A percentile compares a stretch with the other conserved stretches of the same genome.
These are phyloP conservation scores for Epicoccum nigrum DNA, from an alignment of 2,329 filamentous ascomycete species.

Conservation along the genomic window DNA sequence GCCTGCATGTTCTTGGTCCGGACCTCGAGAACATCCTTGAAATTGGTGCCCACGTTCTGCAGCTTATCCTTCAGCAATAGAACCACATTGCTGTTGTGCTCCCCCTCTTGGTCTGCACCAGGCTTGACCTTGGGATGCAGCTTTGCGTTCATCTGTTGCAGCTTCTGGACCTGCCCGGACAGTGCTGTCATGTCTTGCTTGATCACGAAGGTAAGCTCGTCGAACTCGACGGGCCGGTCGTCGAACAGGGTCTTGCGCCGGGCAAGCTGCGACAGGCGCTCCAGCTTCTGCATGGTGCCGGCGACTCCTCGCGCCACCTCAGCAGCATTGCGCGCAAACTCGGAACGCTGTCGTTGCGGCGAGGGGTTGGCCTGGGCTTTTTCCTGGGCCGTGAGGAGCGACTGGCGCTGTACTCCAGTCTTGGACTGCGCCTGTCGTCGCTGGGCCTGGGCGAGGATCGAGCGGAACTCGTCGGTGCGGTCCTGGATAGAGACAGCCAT, in stretches of 20 bases:
- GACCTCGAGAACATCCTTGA: conserved; percentile 96
- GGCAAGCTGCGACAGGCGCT: conserved; percentile 92
- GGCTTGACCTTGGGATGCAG: conserved; percentile 69
- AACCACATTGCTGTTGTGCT: conserved; percentile 98
- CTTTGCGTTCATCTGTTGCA: conserved; percentile 79
- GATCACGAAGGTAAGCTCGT: conserved; percentile 95
- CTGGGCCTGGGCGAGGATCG: conserved; percentile 86
- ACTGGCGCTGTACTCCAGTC: conserved; percentile 77
- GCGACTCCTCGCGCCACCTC: conserved; percentile 92
- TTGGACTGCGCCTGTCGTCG: conserved; percentile 78
- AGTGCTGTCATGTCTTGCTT: conserved; percentile 90
- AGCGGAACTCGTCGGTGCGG: conserved; percentile 92
- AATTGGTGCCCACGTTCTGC: conserved; percentile 90
- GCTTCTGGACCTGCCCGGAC: conserved; percentile 83
- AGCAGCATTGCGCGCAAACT: conserved; percentile 90
- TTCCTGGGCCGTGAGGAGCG: conserved; percentile 76
- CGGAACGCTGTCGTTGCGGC: conserved; percentile 66
- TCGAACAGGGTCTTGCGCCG: conserved; percentile 97
- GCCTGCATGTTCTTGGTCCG: conserved; percentile 98
- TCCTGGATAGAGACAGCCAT: conserved; percentile 85
- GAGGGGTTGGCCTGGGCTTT: conserved; percentile 62
- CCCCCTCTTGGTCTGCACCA: conserved; percentile 75
- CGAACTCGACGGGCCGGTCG: conserved; percentile 94
- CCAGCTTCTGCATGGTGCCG: conserved; percentile 90
- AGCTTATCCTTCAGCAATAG: conserved; percentile 89